phyloP scores from a whole-genome alignment of 108 stramenopile genomes.

The Craspedostauros australis region DNA sequence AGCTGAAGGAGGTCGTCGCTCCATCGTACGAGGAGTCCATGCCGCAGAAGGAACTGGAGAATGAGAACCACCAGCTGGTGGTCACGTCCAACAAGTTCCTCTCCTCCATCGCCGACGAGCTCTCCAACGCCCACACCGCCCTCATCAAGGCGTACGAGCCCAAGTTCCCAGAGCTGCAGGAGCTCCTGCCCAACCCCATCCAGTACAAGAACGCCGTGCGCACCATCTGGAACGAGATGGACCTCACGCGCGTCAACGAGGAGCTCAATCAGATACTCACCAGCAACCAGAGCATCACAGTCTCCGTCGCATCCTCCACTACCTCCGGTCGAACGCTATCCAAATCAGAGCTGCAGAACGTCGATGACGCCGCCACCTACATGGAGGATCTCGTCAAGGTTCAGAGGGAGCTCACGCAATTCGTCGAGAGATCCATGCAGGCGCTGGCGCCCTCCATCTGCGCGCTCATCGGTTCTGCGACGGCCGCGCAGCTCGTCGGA shows the following conservation, averaged over 20 bases:
- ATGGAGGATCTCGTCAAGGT: conserved; percentile 50
- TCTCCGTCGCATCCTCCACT: conserved; percentile 87
- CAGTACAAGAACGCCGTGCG: conserved; percentile 84
- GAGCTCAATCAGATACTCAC: conserved; percentile 59
- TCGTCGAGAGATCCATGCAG: conserved; percentile 79
- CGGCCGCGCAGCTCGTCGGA: conserved; percentile 84
- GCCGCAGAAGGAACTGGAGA: conserved; percentile 39
- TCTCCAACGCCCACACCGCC: conserved; percentile 40
- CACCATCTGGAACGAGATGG: conserved; percentile 89
- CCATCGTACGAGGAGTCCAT: no score
- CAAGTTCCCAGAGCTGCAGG: conserved; percentile 92
- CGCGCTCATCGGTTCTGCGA: conserved; percentile 76
- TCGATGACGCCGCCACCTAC: conserved; percentile 39
- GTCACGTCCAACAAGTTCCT: conserved; percentile 60
- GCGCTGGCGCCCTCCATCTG: conserved; percentile 53
- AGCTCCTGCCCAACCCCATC: conserved; percentile 74
- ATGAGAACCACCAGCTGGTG: conserved; percentile 59
- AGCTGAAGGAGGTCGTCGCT: no score
- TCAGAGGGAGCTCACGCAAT: conserved; percentile 45
- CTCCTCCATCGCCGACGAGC: conserved; percentile 47
- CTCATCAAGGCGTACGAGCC: conserved; percentile 51
- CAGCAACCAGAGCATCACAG: conserved; percentile 85
- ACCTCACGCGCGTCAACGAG: conserved; percentile 66
- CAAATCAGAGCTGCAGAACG: conserved; percentile 41
- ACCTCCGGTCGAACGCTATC: conserved; percentile 63